A percentile compares a stretch with the other conserved stretches of the same genome.
These are phyloP conservation scores for Conticribra guillardii DNA, from an alignment of 108 stramenopile genomes.

Conservation along the genomic window DNA sequence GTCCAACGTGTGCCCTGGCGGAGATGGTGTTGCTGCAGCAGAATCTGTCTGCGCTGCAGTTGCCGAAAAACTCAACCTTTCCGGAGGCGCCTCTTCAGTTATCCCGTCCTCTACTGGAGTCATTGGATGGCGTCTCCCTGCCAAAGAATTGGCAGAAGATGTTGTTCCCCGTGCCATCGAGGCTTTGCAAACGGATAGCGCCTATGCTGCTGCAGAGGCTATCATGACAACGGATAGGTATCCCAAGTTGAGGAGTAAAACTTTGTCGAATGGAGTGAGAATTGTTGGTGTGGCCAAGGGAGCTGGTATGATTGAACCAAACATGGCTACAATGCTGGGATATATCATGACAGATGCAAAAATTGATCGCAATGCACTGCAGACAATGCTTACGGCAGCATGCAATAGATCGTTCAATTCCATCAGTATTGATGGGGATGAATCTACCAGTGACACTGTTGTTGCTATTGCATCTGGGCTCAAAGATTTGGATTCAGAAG, in stretches of 20 bases:
- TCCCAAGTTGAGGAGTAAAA: constrained; percentile 82
- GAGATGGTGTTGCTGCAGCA: constrained; percentile 86
- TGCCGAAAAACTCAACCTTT: constrained; percentile 74
- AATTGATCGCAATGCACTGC: constrained; percentile 70
- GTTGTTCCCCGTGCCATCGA: constrained; percentile 79
- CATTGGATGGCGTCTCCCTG: constrained; percentile 98
- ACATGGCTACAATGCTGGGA: constrained; percentile 97
- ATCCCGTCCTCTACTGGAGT: constrained; percentile 95
- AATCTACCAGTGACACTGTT: constrained; percentile 93
- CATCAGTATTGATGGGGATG: constrained; percentile 96
- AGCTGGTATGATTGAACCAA: constrained; percentile 99
- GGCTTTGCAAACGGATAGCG: constrained; percentile 77
- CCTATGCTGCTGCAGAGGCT: constrained; percentile 83
- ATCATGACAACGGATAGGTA: constrained; percentile 91
- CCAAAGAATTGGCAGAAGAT: constrained; percentile 80
- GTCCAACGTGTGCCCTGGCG: constrained; percentile 94
- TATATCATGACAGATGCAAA: constrained; percentile 95
- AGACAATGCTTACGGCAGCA: constrained; percentile 67
- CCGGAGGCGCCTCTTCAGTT: constrained; percentile 73
- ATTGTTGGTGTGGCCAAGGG: constrained; percentile 94
- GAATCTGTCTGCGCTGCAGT: constrained; percentile 90
- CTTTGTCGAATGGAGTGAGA: constrained; percentile 78
- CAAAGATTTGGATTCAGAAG: constrained; percentile 46
- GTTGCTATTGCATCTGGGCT: constrained; percentile 87
- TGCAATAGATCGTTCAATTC: constrained; percentile 91